A percentile compares a stretch with the other conserved stretches of the same genome.
Evolutionary conservation across 1,284 basidiomycete genomes (phyloP).

Genomic region (Rugosomyces carneus): DNA sequence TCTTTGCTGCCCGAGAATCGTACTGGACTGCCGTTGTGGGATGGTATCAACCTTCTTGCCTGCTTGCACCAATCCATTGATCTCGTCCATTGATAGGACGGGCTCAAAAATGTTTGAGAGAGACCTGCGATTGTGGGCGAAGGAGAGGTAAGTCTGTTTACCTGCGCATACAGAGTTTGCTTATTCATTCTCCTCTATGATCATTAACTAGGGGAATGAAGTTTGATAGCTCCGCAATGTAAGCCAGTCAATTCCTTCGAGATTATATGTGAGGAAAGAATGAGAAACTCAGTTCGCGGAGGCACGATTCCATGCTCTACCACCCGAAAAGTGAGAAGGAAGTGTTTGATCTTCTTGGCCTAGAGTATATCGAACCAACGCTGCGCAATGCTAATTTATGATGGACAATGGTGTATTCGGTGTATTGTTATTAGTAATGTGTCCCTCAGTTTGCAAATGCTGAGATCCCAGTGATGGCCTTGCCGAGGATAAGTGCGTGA

Average conservation of each 20-base stretch:
- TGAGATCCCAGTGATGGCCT: constrained; percentile 82
- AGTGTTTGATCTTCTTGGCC: constrained; percentile 60
- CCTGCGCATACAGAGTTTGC: constrained; percentile 1
- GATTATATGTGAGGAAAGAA: background rate
- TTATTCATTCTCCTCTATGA: constrained; percentile 6
- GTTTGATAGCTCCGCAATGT: constrained; percentile 78
- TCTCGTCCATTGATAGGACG: constrained; percentile 46
- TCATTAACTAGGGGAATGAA: constrained; percentile 71
- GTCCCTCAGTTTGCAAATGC: constrained; percentile 64
- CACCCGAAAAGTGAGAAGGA: constrained; percentile 60
- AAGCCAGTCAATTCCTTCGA: constrained; percentile 21
- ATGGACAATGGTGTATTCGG: constrained; percentile 1
- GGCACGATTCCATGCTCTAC: constrained; percentile 55
- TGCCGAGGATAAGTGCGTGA: constrained; percentile 85
- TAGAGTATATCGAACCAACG: constrained; percentile 66
- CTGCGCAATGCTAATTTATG: constrained; percentile 61
- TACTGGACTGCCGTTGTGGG: constrained; percentile 80
- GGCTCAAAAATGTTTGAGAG: constrained; percentile 78
- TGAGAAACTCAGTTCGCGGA: constrained; percentile 45
- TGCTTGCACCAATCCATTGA: background rate
- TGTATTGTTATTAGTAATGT: background rate
- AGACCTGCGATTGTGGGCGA: constrained; percentile 70
- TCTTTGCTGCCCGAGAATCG: constrained; percentile 59
- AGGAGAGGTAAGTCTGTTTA: constrained; percentile 47
- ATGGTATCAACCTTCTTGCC: constrained; percentile 43